Conservation (phyloP, 2,329 filamentous ascomycete genomes). For the Rugonectria rugulosa region DNA sequence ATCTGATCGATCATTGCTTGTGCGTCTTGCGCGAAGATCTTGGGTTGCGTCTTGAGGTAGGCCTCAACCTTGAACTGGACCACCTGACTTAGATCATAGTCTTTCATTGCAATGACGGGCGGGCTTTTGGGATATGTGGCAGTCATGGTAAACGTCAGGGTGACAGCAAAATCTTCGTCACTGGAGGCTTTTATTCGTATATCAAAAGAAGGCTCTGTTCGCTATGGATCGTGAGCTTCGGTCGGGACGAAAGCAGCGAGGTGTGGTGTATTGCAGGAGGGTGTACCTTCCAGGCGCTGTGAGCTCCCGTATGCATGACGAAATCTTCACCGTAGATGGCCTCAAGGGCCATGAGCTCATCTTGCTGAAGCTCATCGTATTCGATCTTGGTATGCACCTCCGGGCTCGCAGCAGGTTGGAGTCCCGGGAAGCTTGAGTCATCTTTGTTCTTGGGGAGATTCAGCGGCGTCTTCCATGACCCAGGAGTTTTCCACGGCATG, state of each 20-base stretch:
- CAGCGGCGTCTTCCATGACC: slow-evolving; percentile 57
- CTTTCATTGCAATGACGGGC: slow-evolving; percentile 75
- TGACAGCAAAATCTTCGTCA: slow-evolving; percentile 74
- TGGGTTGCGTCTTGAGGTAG: slow-evolving; percentile 66
- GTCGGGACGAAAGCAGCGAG: slow-evolving; percentile 20
- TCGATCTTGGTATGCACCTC: slow-evolving; percentile 59
- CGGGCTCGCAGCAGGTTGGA: slow-evolving; percentile 51
- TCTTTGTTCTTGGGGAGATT: slow-evolving; percentile 51
- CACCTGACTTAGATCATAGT: slow-evolving; percentile 71
- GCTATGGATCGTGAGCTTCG: slow-evolving; percentile 54
- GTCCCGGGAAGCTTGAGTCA: slow-evolving; percentile 61
- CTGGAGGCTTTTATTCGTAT: slow-evolving; percentile 78
- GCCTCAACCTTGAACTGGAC: slow-evolving; percentile 75
- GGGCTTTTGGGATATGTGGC: slow-evolving; percentile 90
- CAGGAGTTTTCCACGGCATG: slow-evolving; percentile 62
- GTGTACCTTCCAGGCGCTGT: slow-evolving; percentile 83
- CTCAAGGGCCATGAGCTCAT: slow-evolving; percentile 84
- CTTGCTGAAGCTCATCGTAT: slow-evolving; percentile 85
- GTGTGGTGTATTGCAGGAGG: slow-evolving; percentile 25
- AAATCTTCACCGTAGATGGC: slow-evolving; percentile 94
- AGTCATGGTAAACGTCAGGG: slow-evolving; percentile 81
- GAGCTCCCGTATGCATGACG: slow-evolving; percentile 72
- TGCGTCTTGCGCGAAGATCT: slow-evolving; percentile 58
- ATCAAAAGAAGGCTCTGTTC: slow-evolving; percentile 84
- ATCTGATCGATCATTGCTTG: slow-evolving; percentile 71